phyloP scores from a whole-genome alignment of 1,284 basidiomycete genomes.

The Malassezia dermatis region DNA sequence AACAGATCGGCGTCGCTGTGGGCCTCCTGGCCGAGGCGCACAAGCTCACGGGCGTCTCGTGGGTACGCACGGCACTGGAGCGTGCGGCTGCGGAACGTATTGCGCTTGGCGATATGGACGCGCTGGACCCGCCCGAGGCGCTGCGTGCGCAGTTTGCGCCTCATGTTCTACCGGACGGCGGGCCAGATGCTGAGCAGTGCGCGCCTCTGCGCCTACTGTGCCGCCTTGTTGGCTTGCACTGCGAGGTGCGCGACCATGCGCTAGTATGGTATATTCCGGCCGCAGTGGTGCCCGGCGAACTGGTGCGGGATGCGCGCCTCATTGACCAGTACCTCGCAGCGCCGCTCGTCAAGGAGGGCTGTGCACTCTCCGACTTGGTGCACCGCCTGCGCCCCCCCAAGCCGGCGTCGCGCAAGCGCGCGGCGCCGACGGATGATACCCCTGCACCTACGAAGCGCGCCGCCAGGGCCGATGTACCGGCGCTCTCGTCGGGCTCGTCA shows the following conservation, averaged over 20 bases:
- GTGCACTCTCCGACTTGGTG: constrained; percentile 23
- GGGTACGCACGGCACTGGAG: constrained; percentile 42
- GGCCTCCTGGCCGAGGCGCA: constrained; percentile 37
- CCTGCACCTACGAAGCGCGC: constrained; percentile 17
- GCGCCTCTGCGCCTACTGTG: constrained; percentile 24
- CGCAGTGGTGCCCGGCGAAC: constrained; percentile 21
- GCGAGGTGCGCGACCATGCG: constrained; percentile 12
- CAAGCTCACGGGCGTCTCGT: constrained; percentile 35
- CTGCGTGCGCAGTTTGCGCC: background rate
- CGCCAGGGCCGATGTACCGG: constrained; percentile 15
- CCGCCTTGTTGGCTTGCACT: constrained; percentile 30
- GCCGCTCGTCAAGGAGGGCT: constrained; percentile 24
- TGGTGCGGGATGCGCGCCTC: constrained; percentile 29
- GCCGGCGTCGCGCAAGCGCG: constrained; percentile 5
- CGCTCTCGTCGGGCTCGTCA: background rate
- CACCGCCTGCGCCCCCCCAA: constrained; percentile 24
- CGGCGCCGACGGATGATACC: constrained; percentile 6
- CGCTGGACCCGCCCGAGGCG: background rate
- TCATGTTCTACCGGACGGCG: constrained; percentile 2
- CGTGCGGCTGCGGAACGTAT: constrained; percentile 31
- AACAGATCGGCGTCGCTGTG: constrained; percentile 42
- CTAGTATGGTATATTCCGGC: constrained; percentile 33
- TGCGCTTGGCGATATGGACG: constrained; percentile 10
- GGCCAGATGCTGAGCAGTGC: background rate
- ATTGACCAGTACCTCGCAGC: constrained; percentile 41